A percentile compares a stretch with the other conserved stretches of the same genome.
Conservation (phyloP, 148 eudicot genomes). For the Nyssa sinensis region DNA sequence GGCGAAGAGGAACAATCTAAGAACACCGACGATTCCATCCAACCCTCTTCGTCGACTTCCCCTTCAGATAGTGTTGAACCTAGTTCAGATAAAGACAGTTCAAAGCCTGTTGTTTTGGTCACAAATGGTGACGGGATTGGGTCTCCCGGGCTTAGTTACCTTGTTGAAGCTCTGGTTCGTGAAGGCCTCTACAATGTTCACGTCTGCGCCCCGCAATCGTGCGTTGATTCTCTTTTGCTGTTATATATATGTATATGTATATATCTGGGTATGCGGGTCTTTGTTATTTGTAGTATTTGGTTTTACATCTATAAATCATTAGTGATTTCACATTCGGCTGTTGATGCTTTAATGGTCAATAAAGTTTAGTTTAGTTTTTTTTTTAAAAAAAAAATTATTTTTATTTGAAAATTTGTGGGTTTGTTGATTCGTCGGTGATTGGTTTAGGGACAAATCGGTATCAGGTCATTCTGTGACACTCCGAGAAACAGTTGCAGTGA, state of each 20-base stretch:
- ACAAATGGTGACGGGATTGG: constrained; percentile 88
- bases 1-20: constrained; percentile 18
- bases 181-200: constrained; percentile 64
- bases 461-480: constrained; percentile 78
- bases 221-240: constrained; percentile 12
- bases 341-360: background rate
- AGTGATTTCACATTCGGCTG: background rate
- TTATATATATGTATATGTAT: background rate
- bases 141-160: constrained; percentile 54
- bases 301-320: background rate
- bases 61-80: constrained; percentile 18
- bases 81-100: constrained; percentile 28
- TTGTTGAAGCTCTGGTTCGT: constrained; percentile 67
- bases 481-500: constrained; percentile 59
- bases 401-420: background rate
- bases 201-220: constrained; percentile 90
- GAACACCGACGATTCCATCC: constrained; percentile 23
- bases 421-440: constrained; percentile 7
- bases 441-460: constrained; percentile 69
- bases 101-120: constrained; percentile 69
- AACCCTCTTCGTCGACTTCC: constrained; percentile 27
- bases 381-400: no score
- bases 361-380: background rate
- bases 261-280: background rate
- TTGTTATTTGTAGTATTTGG: background rate